Conservation (phyloP, 352 stramenopile genomes). For the Pythium rishiriense region DNA sequence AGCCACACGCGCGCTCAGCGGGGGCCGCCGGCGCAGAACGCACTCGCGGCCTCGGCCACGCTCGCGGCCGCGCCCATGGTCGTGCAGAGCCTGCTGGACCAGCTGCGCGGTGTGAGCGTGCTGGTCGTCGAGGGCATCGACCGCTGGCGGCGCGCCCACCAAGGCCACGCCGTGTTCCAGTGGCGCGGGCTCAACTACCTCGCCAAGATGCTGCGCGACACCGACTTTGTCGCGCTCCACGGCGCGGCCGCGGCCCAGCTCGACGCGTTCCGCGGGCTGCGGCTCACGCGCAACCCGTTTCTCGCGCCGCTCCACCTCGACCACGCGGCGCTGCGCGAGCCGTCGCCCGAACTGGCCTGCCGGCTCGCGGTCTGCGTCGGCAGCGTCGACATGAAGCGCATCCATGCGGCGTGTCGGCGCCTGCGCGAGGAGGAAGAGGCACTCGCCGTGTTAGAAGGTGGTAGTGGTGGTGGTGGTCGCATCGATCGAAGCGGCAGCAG, state of each 20-base stretch:
- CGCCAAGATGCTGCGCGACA: conserved; percentile 72
- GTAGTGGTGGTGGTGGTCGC: no score
- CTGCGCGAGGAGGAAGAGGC: conserved; percentile 45
- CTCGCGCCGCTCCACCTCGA: conserved; percentile 58
- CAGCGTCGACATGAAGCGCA: conserved; percentile 52
- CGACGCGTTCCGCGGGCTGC: conserved; percentile 45
- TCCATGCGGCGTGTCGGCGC: conserved; percentile 53
- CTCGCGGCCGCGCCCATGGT: conserved; percentile 52
- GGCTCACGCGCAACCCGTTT: conserved; percentile 67
- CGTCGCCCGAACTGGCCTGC: conserved; percentile 23
- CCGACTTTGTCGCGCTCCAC: conserved; percentile 53
- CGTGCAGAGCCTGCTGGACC: conserved; percentile 60
- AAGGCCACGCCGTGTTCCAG: conserved; percentile 45
- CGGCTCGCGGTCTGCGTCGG: conserved; percentile 47
- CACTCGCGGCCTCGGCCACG: conserved; percentile 22
- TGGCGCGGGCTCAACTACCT: conserved; percentile 81
- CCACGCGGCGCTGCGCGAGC: conserved; percentile 47
- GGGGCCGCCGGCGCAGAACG: conserved; percentile 6
- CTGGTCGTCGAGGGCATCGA: conserved; percentile 72
- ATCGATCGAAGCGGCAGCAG: no score
- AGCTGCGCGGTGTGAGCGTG: conserved; percentile 60
- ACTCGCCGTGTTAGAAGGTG: no score
- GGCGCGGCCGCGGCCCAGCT: conserved; percentile 29
- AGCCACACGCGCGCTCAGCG: conserved; percentile 28
- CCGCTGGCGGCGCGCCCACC: conserved; percentile 41